Conservation (phyloP, 83 land plant species). For the Larix sibirica region DNA sequence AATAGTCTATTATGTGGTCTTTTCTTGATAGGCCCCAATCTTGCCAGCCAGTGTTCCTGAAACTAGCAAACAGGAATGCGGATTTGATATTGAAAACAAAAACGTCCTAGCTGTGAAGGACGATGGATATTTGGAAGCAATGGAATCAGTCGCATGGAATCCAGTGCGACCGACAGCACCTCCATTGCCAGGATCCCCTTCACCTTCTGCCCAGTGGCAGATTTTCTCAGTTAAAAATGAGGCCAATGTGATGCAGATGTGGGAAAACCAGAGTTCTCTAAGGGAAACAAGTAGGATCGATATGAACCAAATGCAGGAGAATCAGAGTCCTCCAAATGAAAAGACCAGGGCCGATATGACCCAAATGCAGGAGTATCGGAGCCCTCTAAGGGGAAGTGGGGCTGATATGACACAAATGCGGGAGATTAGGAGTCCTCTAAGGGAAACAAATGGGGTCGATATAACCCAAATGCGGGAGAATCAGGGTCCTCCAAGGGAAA, state of each 20-base stretch:
- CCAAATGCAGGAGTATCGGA: slow-evolving; percentile 17
- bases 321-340: slow-evolving; percentile 7
- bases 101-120: neutral
- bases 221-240: neutral
- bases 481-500: neutral
- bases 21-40: neutral
- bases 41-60: neutral
- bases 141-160: neutral
- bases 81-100: neutral
- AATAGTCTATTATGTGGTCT: neutral
- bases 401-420: neutral
- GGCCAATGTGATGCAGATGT: neutral
- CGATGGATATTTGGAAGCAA: neutral
- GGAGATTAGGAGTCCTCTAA: slow-evolving; percentile 1
- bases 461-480: slow-evolving; percentile 12
- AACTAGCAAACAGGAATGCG: neutral
- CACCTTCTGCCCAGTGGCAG: neutral
- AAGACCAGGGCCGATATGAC: neutral
- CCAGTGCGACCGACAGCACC: slow-evolving; percentile 33
- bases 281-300: neutral
- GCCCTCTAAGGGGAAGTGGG: neutral
- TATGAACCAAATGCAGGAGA: slow-evolving; percentile 12
- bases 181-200: slow-evolving; percentile 21
- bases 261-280: no score
- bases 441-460: neutral